Base-by-base conservation (phyloP, 257 asterid genomes). In the Salvia splendens region DNA sequence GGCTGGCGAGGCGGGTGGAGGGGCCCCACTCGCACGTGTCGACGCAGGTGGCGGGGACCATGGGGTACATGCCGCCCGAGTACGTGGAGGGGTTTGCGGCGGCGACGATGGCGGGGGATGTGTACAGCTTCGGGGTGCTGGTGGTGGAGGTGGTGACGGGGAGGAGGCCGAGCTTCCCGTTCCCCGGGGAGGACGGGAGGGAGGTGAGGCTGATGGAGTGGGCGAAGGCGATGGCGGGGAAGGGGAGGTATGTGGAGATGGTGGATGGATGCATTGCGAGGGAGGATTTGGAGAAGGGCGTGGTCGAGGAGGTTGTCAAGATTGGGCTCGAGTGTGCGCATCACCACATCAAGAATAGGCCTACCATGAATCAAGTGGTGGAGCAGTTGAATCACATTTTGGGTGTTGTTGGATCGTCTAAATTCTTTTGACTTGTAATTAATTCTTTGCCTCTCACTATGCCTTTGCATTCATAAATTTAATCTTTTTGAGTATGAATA, bases 21-120 rank as follows among this genome's bases (percentile, higher is more conserved):
- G 84, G 81, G 30, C 75, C 95, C 35, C 89, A 81, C 48, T 70
- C 93, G 3, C 95, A 92, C 62, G 96, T 92, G 12, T 92, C 96
- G 1, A 92, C 98, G 3, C 96, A 87, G 73, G 87, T 89, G 61
- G 96, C 96, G 0, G 98, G 98, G 15, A 92, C 98, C 3, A 85
- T 92, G 96, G 96, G 98, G 36, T 92, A 92, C 76, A 85, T 92
- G 89, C 98, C 98, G 0, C 96, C 98, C 5, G 98, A 92, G 71
- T 89, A 92, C 49, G 56, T 92, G 0, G 35, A 78, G 3, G 96
- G 96, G 1, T 82, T 92, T 43, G 65, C 85, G 3, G 75, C 24
- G 76, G 98, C 96, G 1, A 84, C 84, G 0, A 64, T 82, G 58
- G 36, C 30, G 59, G 97, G 96, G 0, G 97, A 88, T 16, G 91